phyloP scores from a whole-genome alignment of 306 rosid genomes.

The Inga leiocalycina region DNA sequence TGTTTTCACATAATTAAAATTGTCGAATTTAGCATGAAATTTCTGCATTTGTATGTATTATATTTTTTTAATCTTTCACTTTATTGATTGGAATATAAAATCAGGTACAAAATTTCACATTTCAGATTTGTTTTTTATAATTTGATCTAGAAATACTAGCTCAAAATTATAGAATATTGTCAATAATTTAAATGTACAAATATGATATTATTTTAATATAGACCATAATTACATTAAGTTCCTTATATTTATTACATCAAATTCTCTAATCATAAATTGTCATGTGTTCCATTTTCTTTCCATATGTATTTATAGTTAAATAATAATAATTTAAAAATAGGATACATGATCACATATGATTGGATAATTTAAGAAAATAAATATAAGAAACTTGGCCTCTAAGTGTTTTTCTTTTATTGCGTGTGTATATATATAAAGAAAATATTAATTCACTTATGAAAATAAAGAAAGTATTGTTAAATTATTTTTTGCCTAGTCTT shows the following conservation, averaged over 20 bases:
- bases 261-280: too few species aligned
- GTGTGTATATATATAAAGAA: neutral
- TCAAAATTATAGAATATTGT: neutral
- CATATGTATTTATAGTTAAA: too few species aligned
- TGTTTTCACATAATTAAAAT: too few species aligned
- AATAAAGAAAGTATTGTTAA: neutral
- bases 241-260: too few species aligned
- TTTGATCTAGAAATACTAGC: neutral
- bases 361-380: too few species aligned
- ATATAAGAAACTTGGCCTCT: too few species aligned
- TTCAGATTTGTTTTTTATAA: neutral
- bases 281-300: too few species aligned
- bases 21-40: neutral
- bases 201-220: neutral
- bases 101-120: neutral
- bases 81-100: neutral
- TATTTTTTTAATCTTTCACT: too few species aligned
- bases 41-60: neutral
- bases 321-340: too few species aligned
- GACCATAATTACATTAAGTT: too few species aligned
- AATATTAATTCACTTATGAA: neutral
- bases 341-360: too few species aligned
- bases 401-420: too few species aligned
- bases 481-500: neutral
- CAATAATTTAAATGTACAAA: neutral